Base-by-base conservation (phyloP, 2,329 filamentous ascomycete species). In the Botryosphaeria dothidea region DNA sequence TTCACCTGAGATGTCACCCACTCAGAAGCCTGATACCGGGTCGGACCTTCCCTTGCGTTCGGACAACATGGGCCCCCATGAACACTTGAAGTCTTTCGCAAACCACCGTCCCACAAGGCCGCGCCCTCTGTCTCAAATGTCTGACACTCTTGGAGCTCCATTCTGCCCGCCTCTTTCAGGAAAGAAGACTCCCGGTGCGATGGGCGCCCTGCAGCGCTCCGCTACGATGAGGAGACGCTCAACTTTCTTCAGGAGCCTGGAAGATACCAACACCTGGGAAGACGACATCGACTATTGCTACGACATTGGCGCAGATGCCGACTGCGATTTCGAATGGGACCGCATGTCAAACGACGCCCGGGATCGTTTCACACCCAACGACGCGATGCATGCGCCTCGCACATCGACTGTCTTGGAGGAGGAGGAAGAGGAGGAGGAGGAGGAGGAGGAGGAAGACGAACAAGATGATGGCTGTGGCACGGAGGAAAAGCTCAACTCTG, bases 251-350 rank as follows among this genome's bases (percentile, higher is more conserved):
- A 64, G 46, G 31, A 34, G 45, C 27, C n/a, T 65, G 41, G 36
- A 51, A 25, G 63, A 65, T 15, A 60, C 54, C 34, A 64, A 64
- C 15, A 83, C 82, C 1, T 88, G 86, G 86, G 86, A 88, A 69
- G 85, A 86, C 43, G 85, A 87, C 66, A 85, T 88, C 64, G 86
- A 88, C 68, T 88, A 85, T 69, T 86, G 84, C 69, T 88, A 88
- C 68, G 83, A 87, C 66, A 83, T 86, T 70, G 84, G 84, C 27
- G 82, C 85, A 5, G 86, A 88, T 72, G 85, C 86, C 1, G 83
- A 85, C 61, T 87, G 84, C 68, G 81, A 88, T 67, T 87, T 86
- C 65, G 84, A 88, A 66, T 88, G 86, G 85, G 79, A 82, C 64
- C 77, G 71, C 43, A 67, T 67, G 25, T 77, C 71, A 8, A 69